phyloP scores from a whole-genome alignment of 768 basidiomycete genomes.

The Suillus placidus region DNA sequence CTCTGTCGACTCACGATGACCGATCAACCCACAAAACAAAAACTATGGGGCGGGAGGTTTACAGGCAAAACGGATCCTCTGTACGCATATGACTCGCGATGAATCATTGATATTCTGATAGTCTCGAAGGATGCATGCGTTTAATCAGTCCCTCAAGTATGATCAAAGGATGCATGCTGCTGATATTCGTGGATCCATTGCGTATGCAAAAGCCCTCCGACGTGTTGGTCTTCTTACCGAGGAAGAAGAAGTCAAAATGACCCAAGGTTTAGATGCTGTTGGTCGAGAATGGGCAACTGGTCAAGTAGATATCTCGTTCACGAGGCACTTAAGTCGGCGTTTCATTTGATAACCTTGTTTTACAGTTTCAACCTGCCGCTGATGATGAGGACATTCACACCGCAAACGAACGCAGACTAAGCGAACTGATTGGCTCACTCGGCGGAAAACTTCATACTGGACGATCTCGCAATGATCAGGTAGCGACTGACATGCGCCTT shows the following conservation, averaged over 20 bases:
- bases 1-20: conserved; percentile 30
- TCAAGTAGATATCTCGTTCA: conserved; percentile 48
- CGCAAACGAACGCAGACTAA: conserved; percentile 93
- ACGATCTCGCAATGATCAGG: conserved; percentile 96
- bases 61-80: conserved; percentile 81
- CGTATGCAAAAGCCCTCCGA: conserved; percentile 87
- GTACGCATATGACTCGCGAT: conserved; percentile 17
- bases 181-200: conserved; percentile 93
- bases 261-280: conserved; percentile 73
- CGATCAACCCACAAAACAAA: conserved; percentile 59
- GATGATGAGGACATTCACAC: conserved; percentile 99
- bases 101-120: conserved; percentile 7
- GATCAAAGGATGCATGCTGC: conserved; percentile 93
- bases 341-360: not conserved
- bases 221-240: conserved; percentile 79
- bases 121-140: conserved; percentile 86
- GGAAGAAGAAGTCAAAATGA: conserved; percentile 74
- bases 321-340: not conserved
- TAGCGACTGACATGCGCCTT: conserved; percentile 96
- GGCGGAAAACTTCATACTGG: conserved; percentile 98
- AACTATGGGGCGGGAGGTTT: conserved; percentile 88
- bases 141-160: conserved; percentile 95
- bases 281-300: conserved; percentile 85
- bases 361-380: conserved; percentile 72
- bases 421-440: conserved; percentile 88